Conservation (phyloP, 2,329 filamentous ascomycete species). For the Fusarium sp. region DNA sequence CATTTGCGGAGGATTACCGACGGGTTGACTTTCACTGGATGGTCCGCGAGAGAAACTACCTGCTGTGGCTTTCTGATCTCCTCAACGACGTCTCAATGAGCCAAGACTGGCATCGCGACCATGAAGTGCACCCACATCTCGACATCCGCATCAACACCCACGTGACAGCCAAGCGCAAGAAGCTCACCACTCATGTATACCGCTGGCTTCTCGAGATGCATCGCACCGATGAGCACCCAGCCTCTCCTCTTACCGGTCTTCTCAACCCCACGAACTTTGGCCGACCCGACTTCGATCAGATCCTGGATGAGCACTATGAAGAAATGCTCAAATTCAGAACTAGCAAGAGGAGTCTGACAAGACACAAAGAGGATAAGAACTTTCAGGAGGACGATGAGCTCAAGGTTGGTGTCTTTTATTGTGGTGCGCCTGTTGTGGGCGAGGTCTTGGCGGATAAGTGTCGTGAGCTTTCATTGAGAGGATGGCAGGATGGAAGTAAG, state of each 20-base stretch:
- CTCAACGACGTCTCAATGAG: slow-evolving; percentile 62
- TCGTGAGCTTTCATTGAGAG: slow-evolving; percentile 62
- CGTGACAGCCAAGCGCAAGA: slow-evolving; percentile 67
- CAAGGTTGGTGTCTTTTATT: slow-evolving; percentile 69
- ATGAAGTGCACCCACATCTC: slow-evolving; percentile 56
- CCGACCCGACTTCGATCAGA: slow-evolving; percentile 64
- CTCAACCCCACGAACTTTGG: slow-evolving; percentile 67
- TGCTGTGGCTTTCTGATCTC: slow-evolving; percentile 69
- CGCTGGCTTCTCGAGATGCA: slow-evolving; percentile 69
- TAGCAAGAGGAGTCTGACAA: slow-evolving; percentile 26
- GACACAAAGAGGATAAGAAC: not conserved
- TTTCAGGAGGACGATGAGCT: slow-evolving; percentile 52
- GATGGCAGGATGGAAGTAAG: slow-evolving; percentile 63
- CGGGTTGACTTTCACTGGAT: slow-evolving; percentile 73
- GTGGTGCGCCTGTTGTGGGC: slow-evolving; percentile 67
- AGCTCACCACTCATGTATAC: slow-evolving; percentile 67
- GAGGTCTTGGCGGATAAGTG: slow-evolving; percentile 68
- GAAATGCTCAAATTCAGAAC: slow-evolving; percentile 60
- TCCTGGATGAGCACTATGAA: slow-evolving; percentile 67
- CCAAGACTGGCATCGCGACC: slow-evolving; percentile 55
- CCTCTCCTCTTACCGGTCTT: slow-evolving; percentile 67
- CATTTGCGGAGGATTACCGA: slow-evolving; percentile 57
- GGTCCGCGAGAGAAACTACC: slow-evolving; percentile 67
- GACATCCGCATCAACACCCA: slow-evolving; percentile 69
- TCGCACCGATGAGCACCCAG: slow-evolving; percentile 63